These are phyloP conservation scores for Plasmodium vivax DNA, from an alignment of 169 alveolate genomes.

Conservation along the genomic window DNA sequence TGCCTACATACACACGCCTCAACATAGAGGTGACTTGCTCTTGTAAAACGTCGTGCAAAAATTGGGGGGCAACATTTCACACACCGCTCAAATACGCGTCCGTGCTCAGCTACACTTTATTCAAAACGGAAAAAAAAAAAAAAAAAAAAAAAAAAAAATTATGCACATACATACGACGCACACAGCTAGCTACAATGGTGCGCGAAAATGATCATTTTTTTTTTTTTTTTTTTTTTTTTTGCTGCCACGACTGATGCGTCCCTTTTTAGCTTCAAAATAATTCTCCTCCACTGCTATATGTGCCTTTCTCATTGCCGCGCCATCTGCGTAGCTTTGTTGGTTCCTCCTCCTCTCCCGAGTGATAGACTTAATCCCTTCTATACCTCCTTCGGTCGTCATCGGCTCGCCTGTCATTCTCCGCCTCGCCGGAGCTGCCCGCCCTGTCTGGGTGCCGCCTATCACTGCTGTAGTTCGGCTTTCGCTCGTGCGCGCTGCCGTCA, in stretches of 20 bases:
- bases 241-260: neutral
- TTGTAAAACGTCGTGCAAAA: neutral
- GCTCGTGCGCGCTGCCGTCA: neutral
- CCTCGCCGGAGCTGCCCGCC: neutral
- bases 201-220: neutral
- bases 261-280: neutral
- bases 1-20: neutral
- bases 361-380: neutral
- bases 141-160: neutral
- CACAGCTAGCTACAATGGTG: neutral
- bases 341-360: neutral
- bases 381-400: neutral
- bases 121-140: neutral
- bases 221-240: neutral
- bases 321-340: neutral
- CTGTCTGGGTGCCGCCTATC: neutral
- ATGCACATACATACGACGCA: neutral
- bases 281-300: neutral
- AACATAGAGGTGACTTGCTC: neutral
- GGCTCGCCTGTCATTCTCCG: neutral
- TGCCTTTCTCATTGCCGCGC: neutral
- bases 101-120: neutral
- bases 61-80: neutral
- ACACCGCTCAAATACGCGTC: neutral
- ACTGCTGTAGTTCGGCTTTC: neutral